Evolutionary conservation across 768 basidiomycete genomes (phyloP).

Genomic region (Ephemerocybe angulata): DNA sequence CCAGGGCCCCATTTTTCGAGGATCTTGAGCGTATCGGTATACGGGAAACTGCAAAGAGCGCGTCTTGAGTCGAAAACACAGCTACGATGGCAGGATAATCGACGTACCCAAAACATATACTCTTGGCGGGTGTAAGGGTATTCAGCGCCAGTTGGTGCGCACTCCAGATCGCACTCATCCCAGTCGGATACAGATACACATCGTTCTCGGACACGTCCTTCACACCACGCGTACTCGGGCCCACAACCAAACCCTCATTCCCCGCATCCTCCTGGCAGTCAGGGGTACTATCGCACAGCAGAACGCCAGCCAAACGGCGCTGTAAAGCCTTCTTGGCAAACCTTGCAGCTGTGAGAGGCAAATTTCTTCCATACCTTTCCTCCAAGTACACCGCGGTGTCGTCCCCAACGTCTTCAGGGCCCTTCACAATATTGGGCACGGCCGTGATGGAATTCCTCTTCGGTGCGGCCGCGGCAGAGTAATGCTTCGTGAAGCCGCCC

Average conservation of each 20-base stretch:
- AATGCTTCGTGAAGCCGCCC: constrained; percentile 51
- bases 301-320: constrained; percentile 84
- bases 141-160: constrained; percentile 70
- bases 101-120: constrained; percentile 91
- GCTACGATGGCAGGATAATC: too few relatives aligned
- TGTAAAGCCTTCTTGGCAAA: constrained; percentile 86
- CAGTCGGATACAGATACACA: constrained; percentile 82
- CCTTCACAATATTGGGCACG: too few relatives aligned
- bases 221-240: constrained; percentile 67
- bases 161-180: constrained; percentile 95
- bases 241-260: constrained; percentile 42
- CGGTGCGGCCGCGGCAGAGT: constrained; percentile 41
- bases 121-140: constrained; percentile 62
- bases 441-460: too few relatives aligned
- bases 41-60: constrained; percentile 72
- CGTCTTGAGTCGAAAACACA: not conserved
- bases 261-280: constrained; percentile 39
- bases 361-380: constrained; percentile 91
- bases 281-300: constrained; percentile 56
- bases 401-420: constrained; percentile 50
- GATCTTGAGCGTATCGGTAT: constrained; percentile 92
- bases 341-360: constrained; percentile 66
- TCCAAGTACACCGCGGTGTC: constrained; percentile 81
- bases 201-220: constrained; percentile 75
- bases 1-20: constrained; percentile 96